phyloP scores from a whole-genome alignment of 306 rosid species.

The Prunus mongolica region DNA sequence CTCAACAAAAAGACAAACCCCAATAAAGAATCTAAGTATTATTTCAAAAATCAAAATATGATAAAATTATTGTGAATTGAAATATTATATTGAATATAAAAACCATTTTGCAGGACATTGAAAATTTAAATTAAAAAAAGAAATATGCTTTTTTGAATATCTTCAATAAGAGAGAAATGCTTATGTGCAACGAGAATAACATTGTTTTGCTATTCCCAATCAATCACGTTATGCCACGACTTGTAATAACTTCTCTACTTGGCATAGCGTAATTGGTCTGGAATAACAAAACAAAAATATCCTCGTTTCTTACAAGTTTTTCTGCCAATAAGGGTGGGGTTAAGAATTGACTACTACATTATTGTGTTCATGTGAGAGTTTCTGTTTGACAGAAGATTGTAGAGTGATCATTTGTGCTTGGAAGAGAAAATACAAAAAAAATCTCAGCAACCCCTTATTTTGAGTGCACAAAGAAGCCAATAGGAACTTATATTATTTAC shows the following conservation, averaged over 20 bases:
- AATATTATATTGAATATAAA: not conserved
- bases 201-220: no score
- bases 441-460: no score
- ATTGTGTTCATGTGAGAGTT: not conserved
- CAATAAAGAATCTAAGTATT: slow-evolving; percentile 21
- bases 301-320: no score
- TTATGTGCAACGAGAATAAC: rapidly evolving
- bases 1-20: slow-evolving; percentile 39
- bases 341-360: not conserved
- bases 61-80: not conserved
- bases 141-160: not conserved
- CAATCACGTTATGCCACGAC: no score
- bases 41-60: not conserved
- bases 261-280: no score
- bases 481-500: not conserved
- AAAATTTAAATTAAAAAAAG: not conserved
- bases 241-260: no score
- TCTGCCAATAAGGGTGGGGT: no score
- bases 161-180: not conserved
- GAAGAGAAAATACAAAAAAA: not conserved
- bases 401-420: not conserved
- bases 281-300: no score
- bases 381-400: not conserved
- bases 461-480: not conserved
- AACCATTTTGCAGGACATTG: not conserved